Percentiles rank a stretch among this genome's conserved stretches.
Evolutionary conservation across 2,329 filamentous ascomycete genomes (phyloP).

Genomic region (Paracorniculantispora psalliotae): DNA sequence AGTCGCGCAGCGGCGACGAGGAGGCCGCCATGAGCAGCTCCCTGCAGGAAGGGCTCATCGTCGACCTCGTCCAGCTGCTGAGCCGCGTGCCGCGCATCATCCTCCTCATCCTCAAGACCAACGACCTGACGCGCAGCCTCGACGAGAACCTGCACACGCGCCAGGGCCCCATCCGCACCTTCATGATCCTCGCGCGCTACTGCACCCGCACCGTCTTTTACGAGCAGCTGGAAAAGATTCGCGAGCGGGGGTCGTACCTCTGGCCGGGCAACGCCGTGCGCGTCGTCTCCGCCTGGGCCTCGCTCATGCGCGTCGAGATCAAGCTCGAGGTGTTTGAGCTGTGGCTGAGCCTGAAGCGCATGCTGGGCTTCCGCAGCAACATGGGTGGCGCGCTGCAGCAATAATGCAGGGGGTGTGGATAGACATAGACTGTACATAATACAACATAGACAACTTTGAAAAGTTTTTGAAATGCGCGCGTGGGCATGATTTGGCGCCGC

Average conservation of each 20-base stretch:
- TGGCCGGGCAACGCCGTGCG: constrained; percentile 53
- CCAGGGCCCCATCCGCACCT: constrained; percentile 59
- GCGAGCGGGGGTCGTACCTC: constrained; percentile 46
- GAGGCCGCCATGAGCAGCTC: constrained; percentile 82
- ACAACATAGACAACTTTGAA: not conserved
- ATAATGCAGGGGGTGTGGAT: not conserved
- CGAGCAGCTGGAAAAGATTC: constrained; percentile 57
- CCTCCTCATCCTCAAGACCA: constrained; percentile 92
- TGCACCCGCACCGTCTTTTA: constrained; percentile 62
- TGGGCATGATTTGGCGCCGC: not conserved
- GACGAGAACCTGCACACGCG: constrained; percentile 84
- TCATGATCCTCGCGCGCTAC: constrained; percentile 65
- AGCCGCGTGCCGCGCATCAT: constrained; percentile 89
- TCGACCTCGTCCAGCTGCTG: constrained; percentile 81
- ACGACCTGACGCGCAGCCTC: constrained; percentile 87
- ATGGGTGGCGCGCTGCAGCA: constrained; percentile 19
- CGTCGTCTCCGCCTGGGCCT: constrained; percentile 52
- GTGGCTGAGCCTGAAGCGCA: constrained; percentile 52
- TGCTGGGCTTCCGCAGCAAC: constrained; percentile 29
- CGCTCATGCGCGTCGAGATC: constrained; percentile 54
- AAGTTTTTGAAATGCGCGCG: not conserved
- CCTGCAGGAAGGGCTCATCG: constrained; percentile 81
- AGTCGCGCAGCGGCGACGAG: constrained; percentile 65
- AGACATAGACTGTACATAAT: constrained; percentile 5
- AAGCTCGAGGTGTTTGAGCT: constrained; percentile 61